Evolutionary conservation across 2,329 filamentous ascomycete genomes (phyloP).

Genomic region (Neofusicoccum sp.): DNA sequence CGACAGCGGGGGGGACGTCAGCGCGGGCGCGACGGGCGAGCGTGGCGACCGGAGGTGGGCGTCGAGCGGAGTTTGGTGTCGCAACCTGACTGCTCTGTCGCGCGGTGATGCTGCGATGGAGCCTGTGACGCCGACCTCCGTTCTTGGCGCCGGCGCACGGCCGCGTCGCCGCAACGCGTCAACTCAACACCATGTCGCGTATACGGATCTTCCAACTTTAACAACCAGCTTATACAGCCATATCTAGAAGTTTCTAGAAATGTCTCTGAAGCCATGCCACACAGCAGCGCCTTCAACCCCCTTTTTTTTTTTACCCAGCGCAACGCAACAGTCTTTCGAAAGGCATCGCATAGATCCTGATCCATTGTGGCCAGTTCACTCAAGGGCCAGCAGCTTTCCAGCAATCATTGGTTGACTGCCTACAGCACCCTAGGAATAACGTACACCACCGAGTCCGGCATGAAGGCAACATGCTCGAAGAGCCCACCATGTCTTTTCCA

Average conservation of each 20-base stretch:
- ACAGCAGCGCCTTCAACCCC: too few relatives aligned
- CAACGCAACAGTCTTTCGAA: neutral
- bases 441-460: constrained; percentile 4
- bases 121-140: constrained; percentile 11
- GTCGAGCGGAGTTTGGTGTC: constrained; percentile 3
- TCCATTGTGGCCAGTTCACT: too few relatives aligned
- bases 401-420: neutral
- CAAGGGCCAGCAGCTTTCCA: neutral
- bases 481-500: constrained; percentile 1
- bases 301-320: too few relatives aligned
- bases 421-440: neutral
- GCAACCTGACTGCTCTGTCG: neutral
- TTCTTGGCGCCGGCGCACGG: constrained; percentile 1
- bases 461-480: neutral
- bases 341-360: neutral
- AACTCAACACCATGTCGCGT: neutral
- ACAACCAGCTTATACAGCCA: too few relatives aligned
- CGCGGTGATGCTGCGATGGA: constrained; percentile 15
- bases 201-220: neutral
- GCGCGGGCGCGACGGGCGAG: neutral
- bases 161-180: neutral
- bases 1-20: neutral
- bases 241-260: too few relatives aligned
- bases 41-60: neutral
- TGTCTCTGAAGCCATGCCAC: too few relatives aligned